Evolutionary conservation across 2,329 filamentous ascomycete species (phyloP).

Genomic region (Colletotrichum sp.): DNA sequence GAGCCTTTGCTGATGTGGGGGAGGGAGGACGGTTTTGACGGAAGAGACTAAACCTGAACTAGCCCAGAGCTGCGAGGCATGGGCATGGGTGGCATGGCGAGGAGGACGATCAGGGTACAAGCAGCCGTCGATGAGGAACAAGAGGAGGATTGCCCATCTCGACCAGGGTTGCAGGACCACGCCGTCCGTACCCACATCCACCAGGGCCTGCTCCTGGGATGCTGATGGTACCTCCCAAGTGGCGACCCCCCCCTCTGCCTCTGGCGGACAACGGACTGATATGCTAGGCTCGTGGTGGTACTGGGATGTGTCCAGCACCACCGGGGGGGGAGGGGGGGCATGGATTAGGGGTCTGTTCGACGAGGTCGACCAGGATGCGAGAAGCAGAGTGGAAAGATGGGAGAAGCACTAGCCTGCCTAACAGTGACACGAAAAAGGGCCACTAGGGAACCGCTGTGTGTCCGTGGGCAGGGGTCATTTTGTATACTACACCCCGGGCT

Average conservation of each 20-base stretch:
- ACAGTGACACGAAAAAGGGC: slow-evolving; percentile 30
- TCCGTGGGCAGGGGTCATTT: slow-evolving; percentile 24
- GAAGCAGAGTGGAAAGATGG: slow-evolving; percentile 33
- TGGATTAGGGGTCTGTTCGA: slow-evolving; percentile 34
- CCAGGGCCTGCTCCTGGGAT: slow-evolving; percentile 21
- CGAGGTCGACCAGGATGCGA: slow-evolving; percentile 2
- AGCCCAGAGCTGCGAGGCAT: slow-evolving; percentile 41
- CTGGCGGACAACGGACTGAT: slow-evolving; percentile 20
- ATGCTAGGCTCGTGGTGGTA: slow-evolving; percentile 21
- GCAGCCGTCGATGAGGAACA: slow-evolving; percentile 12
- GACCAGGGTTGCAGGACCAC: slow-evolving; percentile 17
- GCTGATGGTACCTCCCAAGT: slow-evolving; percentile 20
- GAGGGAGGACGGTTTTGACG: slow-evolving; percentile 35
- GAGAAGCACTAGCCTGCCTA: slow-evolving; percentile 28
- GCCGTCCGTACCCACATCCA: slow-evolving; percentile 18
- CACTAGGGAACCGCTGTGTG: slow-evolving; percentile 23
- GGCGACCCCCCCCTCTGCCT: slow-evolving; percentile 11
- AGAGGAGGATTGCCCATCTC: slow-evolving; percentile 19
- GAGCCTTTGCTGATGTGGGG: slow-evolving; percentile 35
- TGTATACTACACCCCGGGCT: slow-evolving; percentile 16
- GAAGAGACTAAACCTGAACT: slow-evolving; percentile 41
- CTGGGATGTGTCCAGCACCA: slow-evolving; percentile 13
- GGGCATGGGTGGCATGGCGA: slow-evolving; percentile 38
- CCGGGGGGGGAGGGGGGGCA: slow-evolving; percentile 24
- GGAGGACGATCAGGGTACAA: slow-evolving; percentile 30